A percentile compares a stretch with the other conserved stretches of the same genome.
Conservation (phyloP, 495 filamentous ascomycete species). For the Tuber brumale region DNA sequence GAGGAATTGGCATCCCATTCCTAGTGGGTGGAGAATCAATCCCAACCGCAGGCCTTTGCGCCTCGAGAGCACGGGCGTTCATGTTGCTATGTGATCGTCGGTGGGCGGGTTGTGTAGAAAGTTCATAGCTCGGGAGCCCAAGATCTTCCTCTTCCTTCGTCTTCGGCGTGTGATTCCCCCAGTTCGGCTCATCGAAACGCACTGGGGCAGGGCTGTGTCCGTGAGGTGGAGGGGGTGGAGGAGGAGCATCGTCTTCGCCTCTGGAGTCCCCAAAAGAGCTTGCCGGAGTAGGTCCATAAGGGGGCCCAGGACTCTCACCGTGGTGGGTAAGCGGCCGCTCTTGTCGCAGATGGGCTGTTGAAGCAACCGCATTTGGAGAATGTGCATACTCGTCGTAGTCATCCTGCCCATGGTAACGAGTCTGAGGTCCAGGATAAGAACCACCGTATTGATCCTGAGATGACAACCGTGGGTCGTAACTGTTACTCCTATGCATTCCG, state of each 20-base stretch:
- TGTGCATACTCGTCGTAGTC: slow-evolving; percentile 26
- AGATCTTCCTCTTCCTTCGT: slow-evolving; percentile 20
- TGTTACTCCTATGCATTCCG: not conserved
- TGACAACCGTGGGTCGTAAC: slow-evolving; percentile 12
- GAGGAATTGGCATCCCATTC: slow-evolving; percentile 38
- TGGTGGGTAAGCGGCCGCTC: slow-evolving; percentile 5
- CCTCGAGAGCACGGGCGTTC: slow-evolving; percentile 16
- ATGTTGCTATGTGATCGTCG: slow-evolving; percentile 14
- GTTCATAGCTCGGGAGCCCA: slow-evolving; percentile 32
- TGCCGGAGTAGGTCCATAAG: slow-evolving; percentile 26
- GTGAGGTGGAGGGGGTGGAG: slow-evolving; percentile 38
- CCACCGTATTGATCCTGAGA: slow-evolving; percentile 26
- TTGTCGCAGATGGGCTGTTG: slow-evolving; percentile 25
- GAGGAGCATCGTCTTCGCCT: slow-evolving; percentile 28
- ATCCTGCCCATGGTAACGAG: slow-evolving; percentile 21
- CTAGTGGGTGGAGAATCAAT: slow-evolving; percentile 30
- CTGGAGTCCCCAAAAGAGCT: slow-evolving; percentile 24
- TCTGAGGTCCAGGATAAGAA: slow-evolving; percentile 31
- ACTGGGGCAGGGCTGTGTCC: slow-evolving; percentile 23
- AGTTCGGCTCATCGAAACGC: slow-evolving; percentile 36
- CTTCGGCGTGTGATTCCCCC: slow-evolving; percentile 33
- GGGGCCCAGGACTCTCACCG: slow-evolving; percentile 26
- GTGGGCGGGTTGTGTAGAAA: not conserved
- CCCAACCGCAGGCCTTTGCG: slow-evolving; percentile 19
- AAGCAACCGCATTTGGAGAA: slow-evolving; percentile 18